Evolutionary conservation across 768 basidiomycete genomes (phyloP), one percentile per base, ranked within the genome.

Genomic region (Asterophora lycoperdoides): DNA sequence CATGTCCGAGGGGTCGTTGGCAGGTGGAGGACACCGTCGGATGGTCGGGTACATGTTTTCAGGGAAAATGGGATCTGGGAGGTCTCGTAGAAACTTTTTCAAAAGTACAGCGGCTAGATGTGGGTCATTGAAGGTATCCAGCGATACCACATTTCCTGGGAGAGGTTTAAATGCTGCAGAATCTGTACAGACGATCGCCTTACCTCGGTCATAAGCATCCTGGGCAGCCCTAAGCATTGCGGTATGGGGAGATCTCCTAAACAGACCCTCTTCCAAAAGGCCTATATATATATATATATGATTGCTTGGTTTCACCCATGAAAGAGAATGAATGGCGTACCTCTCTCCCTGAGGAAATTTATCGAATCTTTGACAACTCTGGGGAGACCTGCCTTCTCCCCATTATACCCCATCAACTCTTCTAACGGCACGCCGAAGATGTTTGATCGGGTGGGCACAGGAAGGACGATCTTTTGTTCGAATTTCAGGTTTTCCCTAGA

Each of bases 141-240:
- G 67, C 1, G 86, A 88, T 8, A 93, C 84, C 1, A 91, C 82
- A 53, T 90, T 80, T 10, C 87, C 86, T 87, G n/a, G 23, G 23
- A 23, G 23, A 23, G 23, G 23, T 23, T 23, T 23, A 23, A 23
- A 23, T 23, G 23, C 23, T 23, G 15, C 5, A 42, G 53, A 53
- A 35, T 3, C 14, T 7, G 33, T 9, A 48, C 26, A 41, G 11
- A 20, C 1, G 14, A 9, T 41, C n/a, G 20, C 18, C 58, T 23
- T 48, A 81, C 89, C 90, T 66, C 91, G 71, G 60, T 93, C 88
- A 57, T 93, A 93, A 2, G 90, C 91, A 28, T 89, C 84, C 57
- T 87, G 81, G 9, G 84, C 89, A 51, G 89, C 82, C 49, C 74
- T 79, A 20, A 93, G 71, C 56, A 89, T 62, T 1, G 72, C 74